Evolutionary conservation across 345 rosid species (phyloP), one percentile per base, ranked within the genome.

Genomic region (Geranium brycei): DNA sequence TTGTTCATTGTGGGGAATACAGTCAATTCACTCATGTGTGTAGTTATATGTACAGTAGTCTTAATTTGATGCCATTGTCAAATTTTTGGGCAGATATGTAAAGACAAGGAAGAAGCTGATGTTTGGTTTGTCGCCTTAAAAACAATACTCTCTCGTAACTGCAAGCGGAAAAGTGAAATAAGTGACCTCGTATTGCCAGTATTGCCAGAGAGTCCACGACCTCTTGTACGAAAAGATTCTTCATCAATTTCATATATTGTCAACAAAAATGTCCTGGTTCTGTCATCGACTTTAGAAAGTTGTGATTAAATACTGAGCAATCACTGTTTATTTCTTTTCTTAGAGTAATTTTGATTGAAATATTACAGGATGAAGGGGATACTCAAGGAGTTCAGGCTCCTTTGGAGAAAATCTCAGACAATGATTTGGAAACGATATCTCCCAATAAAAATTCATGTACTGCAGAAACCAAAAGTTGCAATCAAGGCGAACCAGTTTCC

Each of bases 31-130:
- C 53, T 47, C 0, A 17, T 19, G 3, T 19, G 57, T 40, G 64
- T 16, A 62, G 57, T 62, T 38, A 51, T 14, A 17, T 58, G 30
- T 17, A 31, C 28, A 61, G 31, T 62, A 11, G 53, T 58, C 64
- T 10, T 73, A 51, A 31, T 56, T 69, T 69, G 55, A 63, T 59
- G 17, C 71, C 40, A 68, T 63, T 53, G 0, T 17, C 11, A 15
- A 23, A 19, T 40, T 59, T 67, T 53, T 77, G 70, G 60, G 66
- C 83, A 91, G 96, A 89, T 91, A 71, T 89, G 98, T 68, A 91
- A 91, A 77, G 96, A 89, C 83, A 91, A 87, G 78, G 96, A 89
- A 66, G 98, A 91, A 83, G 96, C 96, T 66, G 98, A 91, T 75
- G 83, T 91, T 70, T 87, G 96, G 98, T 84, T 91, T 69, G 84